Conservation (phyloP, 768 basidiomycete species). For the Mycena pura region DNA sequence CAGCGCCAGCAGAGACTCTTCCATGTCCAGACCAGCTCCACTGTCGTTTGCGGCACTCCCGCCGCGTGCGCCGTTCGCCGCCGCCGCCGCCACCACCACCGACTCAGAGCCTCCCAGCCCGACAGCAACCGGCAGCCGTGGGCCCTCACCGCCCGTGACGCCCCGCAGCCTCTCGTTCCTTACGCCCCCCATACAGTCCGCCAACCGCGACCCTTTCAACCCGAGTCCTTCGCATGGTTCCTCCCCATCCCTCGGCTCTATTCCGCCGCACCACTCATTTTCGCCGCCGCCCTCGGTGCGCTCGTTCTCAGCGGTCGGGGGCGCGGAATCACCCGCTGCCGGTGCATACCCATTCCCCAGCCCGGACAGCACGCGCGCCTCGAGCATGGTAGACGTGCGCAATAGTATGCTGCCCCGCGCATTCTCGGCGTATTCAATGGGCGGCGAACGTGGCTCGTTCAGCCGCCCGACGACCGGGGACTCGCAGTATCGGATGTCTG, state of each 20-base stretch:
- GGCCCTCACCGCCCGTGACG: slow-evolving; percentile 50
- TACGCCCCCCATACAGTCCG: slow-evolving; percentile 21
- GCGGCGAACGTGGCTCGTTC: background rate
- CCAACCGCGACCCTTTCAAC: too few species aligned
- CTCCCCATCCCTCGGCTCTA: slow-evolving; percentile 35
- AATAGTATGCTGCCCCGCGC: too few species aligned
- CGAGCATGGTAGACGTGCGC: slow-evolving; percentile 21
- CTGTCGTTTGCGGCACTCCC: slow-evolving; percentile 15
- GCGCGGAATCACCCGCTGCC: too few species aligned
- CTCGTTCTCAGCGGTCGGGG: slow-evolving; percentile 52
- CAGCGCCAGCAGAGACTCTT: background rate
- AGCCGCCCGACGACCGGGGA: background rate
- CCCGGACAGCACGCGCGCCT: slow-evolving; percentile 20
- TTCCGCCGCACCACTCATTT: slow-evolving; percentile 48
- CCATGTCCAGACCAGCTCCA: slow-evolving; percentile 15
- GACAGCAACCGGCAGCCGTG: slow-evolving; percentile 34
- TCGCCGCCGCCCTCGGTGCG: slow-evolving; percentile 58
- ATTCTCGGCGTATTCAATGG: slow-evolving; percentile 6
- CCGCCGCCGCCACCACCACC: slow-evolving; percentile 12
- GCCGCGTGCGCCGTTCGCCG: slow-evolving; percentile 30
- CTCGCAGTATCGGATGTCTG: background rate
- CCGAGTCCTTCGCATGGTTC: slow-evolving; percentile 11
- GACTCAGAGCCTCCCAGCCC: slow-evolving; percentile 41
- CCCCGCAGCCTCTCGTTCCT: slow-evolving; percentile 47
- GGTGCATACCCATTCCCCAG: slow-evolving; percentile 26